Evolutionary conservation across 352 stramenopile species (phyloP), one percentile per base, ranked within the genome.

Genomic region (Blastocystis sp.): DNA sequence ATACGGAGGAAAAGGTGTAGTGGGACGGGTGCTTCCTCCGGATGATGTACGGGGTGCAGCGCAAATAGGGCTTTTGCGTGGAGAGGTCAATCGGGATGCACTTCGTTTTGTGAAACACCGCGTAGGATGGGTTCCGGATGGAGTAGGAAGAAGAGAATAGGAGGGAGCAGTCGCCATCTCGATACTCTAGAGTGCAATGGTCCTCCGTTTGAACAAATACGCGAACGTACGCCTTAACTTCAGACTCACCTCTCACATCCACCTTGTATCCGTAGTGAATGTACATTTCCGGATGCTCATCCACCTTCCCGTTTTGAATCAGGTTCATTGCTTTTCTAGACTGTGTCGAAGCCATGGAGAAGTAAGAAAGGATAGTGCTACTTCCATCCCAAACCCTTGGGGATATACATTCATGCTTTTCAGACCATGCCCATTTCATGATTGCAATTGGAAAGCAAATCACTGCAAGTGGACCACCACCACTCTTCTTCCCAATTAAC

Each of bases 41-140:
- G 17, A 74, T 23, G 10, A 74, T 74, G 40, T 74, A 45, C 23
- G 34, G 64, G 4, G 45, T 74, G 41, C 17, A 45, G 11, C 64
- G 64, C 34, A 74, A 11, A 9, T 74, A 41, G 34, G 64, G 64
- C 40, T 43, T 45, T 43, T 41, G 17, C 28, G 64, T 74, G 3
- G 34, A 23, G 17, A 21, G 3, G 41, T 74, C 43, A 21, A 74
- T 74, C 5, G 64, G 64, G 21, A 74, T 41, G 2, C 23, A 48
- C 43, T 74, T 74, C 1, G 64, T 74, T 74, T 74, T 74, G 41
- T 74, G 64, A 48, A 74, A 52, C 21, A 48, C 64, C 17, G 40
- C 64, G 9, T 17, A 41, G 28, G 41, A 74, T 9, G 64, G 40
- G 9, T 74, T 74, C 21, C 34, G 17, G 3, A 52, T 34, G 0